Evolutionary conservation across 352 stramenopile genomes (phyloP).

Genomic region (Globisporangium radiosum): DNA sequence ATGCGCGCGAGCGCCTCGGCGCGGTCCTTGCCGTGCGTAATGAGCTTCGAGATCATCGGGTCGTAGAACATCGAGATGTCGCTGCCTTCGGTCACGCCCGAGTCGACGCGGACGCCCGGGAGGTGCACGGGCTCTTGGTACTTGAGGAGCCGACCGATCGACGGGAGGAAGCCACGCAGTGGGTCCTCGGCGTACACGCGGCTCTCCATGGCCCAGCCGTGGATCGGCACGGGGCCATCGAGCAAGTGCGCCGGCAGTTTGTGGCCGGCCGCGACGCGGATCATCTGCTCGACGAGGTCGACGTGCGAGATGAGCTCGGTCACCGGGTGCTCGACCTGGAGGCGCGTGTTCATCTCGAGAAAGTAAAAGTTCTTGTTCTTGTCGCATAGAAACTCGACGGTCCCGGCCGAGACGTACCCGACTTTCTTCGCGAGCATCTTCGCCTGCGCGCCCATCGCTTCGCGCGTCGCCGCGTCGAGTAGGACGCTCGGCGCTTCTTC

Average conservation of each 20-base stretch:
- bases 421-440: constrained; percentile 89
- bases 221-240: constrained; percentile 45
- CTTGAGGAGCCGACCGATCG: constrained; percentile 89
- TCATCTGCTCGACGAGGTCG: constrained; percentile 96
- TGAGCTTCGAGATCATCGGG: constrained; percentile 96
- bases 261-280: constrained; percentile 90
- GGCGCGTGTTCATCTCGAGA: constrained; percentile 97
- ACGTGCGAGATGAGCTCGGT: constrained; percentile 92
- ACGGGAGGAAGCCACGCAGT: constrained; percentile 91
- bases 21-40: constrained; percentile 80
- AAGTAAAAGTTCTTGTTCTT: constrained; percentile 98
- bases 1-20: constrained; percentile 81
- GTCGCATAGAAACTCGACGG: constrained; percentile 96
- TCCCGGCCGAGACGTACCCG: constrained; percentile 93
- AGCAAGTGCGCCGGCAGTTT: constrained; percentile 83
- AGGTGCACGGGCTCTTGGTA: constrained; percentile 88
- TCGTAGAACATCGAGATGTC: constrained; percentile 96
- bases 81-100: constrained; percentile 87
- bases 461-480: constrained; percentile 84
- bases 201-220: constrained; percentile 88
- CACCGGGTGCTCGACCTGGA: constrained; percentile 94
- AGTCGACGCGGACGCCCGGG: constrained; percentile 85
- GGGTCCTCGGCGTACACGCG: constrained; percentile 97
- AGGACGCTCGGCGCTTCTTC: constrained; percentile 91
- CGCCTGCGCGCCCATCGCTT: constrained; percentile 81